These are phyloP conservation scores for Serendipita vermifera DNA, from an alignment of 768 basidiomycete species.

Conservation along the genomic window DNA sequence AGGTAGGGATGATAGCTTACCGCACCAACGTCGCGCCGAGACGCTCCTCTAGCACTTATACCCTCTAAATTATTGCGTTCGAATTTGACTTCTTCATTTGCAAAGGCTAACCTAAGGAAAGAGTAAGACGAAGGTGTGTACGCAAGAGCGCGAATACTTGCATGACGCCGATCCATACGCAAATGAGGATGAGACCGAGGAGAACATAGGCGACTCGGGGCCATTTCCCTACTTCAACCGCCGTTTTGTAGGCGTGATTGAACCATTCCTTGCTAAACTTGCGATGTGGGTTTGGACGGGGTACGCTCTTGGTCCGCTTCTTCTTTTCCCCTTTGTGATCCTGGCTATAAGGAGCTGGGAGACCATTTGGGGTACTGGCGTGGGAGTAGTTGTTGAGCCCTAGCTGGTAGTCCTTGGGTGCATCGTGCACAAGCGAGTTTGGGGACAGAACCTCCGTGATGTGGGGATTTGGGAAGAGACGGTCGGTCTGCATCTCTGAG, in stretches of 20 bases:
- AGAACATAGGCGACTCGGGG: background rate
- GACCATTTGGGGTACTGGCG: no score
- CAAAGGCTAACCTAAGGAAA: background rate
- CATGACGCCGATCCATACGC: conserved; percentile 2
- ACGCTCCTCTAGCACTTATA: background rate
- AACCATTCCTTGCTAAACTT: background rate
- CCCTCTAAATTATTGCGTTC: background rate
- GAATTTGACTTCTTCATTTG: background rate
- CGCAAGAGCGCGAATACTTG: background rate
- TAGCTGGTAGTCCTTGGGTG: no score
- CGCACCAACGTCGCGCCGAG: background rate
- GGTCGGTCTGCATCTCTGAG: no score
- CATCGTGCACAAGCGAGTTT: no score
- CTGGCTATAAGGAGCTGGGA: no score
- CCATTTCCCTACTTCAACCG: background rate
- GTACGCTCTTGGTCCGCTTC: no score
- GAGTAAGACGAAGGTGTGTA: background rate
- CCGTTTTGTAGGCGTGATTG: background rate
- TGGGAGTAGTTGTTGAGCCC: no score
- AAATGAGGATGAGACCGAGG: background rate
- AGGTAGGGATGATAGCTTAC: background rate
- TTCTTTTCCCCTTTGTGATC: no score
- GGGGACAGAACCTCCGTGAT: no score
- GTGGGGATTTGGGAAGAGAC: no score
- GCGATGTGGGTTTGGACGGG: background rate